These are phyloP conservation scores for Aurinia saxatilis DNA, from an alignment of 345 rosid species.

Conservation along the genomic window DNA sequence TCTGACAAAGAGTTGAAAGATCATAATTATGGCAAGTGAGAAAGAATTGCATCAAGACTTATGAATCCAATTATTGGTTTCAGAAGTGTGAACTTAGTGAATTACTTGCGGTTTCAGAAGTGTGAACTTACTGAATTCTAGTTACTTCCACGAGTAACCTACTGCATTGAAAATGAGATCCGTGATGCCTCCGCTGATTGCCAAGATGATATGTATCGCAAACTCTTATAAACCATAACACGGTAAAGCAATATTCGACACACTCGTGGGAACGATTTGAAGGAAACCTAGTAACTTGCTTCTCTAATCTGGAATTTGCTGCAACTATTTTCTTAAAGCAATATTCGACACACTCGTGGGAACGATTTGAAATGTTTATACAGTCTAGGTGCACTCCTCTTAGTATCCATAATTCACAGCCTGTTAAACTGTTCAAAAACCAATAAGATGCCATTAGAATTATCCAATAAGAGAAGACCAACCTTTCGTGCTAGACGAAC, in stretches of 20 bases:
- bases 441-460: neutral
- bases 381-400: conserved; percentile 58
- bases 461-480: neutral
- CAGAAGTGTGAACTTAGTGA: neutral
- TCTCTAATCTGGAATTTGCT: conserved; percentile 36
- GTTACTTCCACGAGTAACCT: conserved; percentile 87
- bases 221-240: too few species aligned
- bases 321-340: conserved; percentile 73
- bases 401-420: conserved; percentile 32
- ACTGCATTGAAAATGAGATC: conserved; percentile 70
- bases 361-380: conserved; percentile 66
- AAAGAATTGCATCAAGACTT: neutral
- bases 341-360: conserved; percentile 72
- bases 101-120: neutral
- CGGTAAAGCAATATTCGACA: conserved; percentile 76
- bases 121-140: conserved; percentile 63
- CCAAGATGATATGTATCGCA: conserved; percentile 72
- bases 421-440: neutral
- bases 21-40: neutral
- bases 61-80: conserved; percentile 9
- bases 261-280: conserved; percentile 66
- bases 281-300: conserved; percentile 35
- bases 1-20: conserved; percentile 21
- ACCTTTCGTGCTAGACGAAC: too few species aligned
- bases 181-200: conserved; percentile 73